These are phyloP conservation scores for Lasiosphaeria ovina DNA, from an alignment of 495 filamentous ascomycete species.

Conservation along the genomic window DNA sequence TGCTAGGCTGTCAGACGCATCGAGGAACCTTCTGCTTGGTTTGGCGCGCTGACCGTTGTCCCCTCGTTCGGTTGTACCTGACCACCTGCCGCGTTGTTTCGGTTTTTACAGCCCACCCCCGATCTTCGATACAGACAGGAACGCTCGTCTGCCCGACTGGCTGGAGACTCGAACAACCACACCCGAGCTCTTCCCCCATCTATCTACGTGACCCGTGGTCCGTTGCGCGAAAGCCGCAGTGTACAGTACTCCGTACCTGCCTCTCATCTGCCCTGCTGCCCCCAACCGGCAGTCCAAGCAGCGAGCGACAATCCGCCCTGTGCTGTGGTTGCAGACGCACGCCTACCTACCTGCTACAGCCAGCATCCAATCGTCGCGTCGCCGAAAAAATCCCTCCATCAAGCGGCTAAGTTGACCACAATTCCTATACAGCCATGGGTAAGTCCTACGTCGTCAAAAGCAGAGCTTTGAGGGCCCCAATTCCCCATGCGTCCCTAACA, in stretches of 20 bases:
- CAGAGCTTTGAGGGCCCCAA: conserved; percentile 23
- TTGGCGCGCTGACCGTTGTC: conserved; percentile 17
- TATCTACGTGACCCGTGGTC: conserved; percentile 20
- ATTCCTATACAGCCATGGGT: conserved; percentile 40
- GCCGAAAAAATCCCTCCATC: conserved; percentile 33
- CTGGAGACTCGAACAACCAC: conserved; percentile 17
- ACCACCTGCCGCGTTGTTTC: conserved; percentile 23
- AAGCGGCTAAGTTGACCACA: conserved; percentile 44
- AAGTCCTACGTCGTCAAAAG: conserved; percentile 31
- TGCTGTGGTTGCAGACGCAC: conserved; percentile 28
- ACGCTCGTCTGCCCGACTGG: conserved; percentile 32
- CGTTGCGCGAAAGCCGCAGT: conserved; percentile 28
- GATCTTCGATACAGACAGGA: conserved; percentile 23
- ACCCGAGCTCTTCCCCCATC: conserved; percentile 13
- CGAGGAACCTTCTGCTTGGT: conserved; percentile 7
- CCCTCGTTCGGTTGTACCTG: conserved; percentile 23
- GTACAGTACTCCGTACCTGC: conserved; percentile 27
- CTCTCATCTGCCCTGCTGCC: conserved; percentile 10
- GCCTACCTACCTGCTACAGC: conserved; percentile 14
- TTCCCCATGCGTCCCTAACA: conserved; percentile 4
- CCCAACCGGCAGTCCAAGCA: conserved; percentile 7
- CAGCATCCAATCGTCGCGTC: conserved; percentile 34
- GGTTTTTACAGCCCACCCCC: conserved; percentile 29
- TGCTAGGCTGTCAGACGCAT: conserved; percentile 18
- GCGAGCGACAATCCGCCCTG: conserved; percentile 20